phyloP scores from a whole-genome alignment of 2,329 filamentous ascomycete species.

The Cordyceps cateniannulata region DNA sequence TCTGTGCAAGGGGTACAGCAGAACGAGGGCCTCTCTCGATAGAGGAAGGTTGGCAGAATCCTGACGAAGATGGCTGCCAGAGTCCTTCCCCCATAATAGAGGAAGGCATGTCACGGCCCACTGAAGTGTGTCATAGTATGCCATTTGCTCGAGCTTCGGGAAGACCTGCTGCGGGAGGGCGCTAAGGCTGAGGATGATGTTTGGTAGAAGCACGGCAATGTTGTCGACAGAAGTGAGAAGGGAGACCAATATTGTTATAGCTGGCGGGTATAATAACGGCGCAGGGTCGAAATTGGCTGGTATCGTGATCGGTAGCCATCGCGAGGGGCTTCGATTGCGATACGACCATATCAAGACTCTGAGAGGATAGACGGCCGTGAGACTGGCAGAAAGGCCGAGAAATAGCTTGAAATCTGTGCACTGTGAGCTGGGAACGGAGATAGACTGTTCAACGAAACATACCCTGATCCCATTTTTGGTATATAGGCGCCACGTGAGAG shows the following conservation, averaged over 20 bases:
- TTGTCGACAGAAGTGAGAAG: constrained; percentile 62
- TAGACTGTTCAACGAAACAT: constrained; percentile 13
- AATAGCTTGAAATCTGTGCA: constrained; percentile 37
- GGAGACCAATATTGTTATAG: constrained; percentile 70
- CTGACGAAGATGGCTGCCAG: constrained; percentile 31
- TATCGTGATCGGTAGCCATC: constrained; percentile 41
- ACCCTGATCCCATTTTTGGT: constrained; percentile 46
- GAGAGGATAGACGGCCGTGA: constrained; percentile 52
- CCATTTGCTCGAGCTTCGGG: constrained; percentile 51
- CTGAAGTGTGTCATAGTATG: constrained; percentile 61
- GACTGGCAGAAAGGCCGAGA: constrained; percentile 27
- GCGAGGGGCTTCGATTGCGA: constrained; percentile 31
- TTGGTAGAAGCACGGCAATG: constrained; percentile 61
- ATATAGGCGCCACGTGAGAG: constrained; percentile 36
- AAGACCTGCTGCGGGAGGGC: constrained; percentile 69
- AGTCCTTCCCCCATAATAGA: constrained; percentile 32
- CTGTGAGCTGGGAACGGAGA: not conserved
- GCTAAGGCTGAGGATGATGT: constrained; percentile 73
- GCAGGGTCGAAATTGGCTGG: constrained; percentile 84
- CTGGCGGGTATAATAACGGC: constrained; percentile 77
- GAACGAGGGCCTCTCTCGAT: constrained; percentile 50
- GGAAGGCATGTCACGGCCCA: constrained; percentile 74
- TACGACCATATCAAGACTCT: constrained; percentile 48
- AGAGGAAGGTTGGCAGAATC: constrained; percentile 25
- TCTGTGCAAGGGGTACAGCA: constrained; percentile 80